A percentile compares a stretch with the other conserved stretches of the same genome.
phyloP scores from a whole-genome alignment of 106 monocot species.

The Ottelia alismoides region DNA sequence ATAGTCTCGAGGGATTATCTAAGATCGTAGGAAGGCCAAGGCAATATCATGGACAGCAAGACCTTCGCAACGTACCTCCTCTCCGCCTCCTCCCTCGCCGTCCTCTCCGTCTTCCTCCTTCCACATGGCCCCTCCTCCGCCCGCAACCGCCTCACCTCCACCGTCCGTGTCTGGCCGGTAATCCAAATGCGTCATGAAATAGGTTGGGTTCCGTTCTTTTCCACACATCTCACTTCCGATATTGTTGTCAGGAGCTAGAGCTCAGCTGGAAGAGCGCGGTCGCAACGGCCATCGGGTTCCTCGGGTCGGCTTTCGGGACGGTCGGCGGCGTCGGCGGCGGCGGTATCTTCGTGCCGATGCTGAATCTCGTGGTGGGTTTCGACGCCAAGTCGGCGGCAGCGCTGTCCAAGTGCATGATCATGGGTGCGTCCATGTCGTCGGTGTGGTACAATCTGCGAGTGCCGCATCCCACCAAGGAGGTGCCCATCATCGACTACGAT shows the following conservation, averaged over 20 bases:
- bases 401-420: slow-evolving; percentile 98
- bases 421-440: slow-evolving; percentile 91
- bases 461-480: slow-evolving; percentile 73
- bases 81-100: slow-evolving; percentile 33
- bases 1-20: too few relatives aligned
- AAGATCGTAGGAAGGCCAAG: too few relatives aligned
- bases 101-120: slow-evolving; percentile 41
- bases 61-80: slow-evolving; percentile 40
- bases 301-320: slow-evolving; percentile 88
- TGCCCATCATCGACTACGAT: slow-evolving; percentile 92
- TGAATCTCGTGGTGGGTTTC: slow-evolving; percentile 88
- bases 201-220: background rate
- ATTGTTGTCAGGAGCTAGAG: slow-evolving; percentile 40
- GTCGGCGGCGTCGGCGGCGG: slow-evolving; percentile 99
- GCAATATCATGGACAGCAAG: too few relatives aligned
- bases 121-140: slow-evolving; percentile 1
- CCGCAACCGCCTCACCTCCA: slow-evolving; percentile 9
- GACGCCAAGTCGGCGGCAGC: slow-evolving; percentile 97
- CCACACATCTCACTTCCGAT: background rate
- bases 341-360: slow-evolving; percentile 92
- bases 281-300: slow-evolving; percentile 67
- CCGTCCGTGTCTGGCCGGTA: slow-evolving; percentile 62
- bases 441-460: slow-evolving; percentile 95
- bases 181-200: background rate
- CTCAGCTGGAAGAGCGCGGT: slow-evolving; percentile 49